Conservation (phyloP, 352 stramenopile species). For the Pythium apleroticum region DNA sequence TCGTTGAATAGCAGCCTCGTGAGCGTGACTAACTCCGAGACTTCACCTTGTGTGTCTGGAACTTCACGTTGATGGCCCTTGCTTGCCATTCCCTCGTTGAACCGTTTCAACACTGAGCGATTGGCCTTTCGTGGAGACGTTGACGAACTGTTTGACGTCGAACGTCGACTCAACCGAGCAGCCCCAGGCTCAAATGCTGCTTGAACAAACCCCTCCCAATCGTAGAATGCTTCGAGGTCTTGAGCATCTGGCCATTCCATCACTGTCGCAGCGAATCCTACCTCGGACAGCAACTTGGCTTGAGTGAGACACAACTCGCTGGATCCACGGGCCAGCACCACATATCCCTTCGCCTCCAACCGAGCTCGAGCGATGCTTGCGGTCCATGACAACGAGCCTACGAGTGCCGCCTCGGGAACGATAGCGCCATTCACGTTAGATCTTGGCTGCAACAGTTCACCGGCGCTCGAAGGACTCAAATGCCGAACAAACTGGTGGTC, state of each 20-base stretch:
- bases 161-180: slow-evolving; percentile 39
- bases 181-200: slow-evolving; percentile 47
- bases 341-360: slow-evolving; percentile 51
- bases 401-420: slow-evolving; percentile 46
- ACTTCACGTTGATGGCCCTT: slow-evolving; percentile 1
- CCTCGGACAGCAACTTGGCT: slow-evolving; percentile 37
- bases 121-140: slow-evolving; percentile 32
- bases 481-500: slow-evolving; percentile 75
- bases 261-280: slow-evolving; percentile 50
- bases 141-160: slow-evolving; percentile 31
- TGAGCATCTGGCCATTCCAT: slow-evolving; percentile 35
- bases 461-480: slow-evolving; percentile 39
- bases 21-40: slow-evolving; percentile 22
- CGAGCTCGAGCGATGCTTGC: slow-evolving; percentile 47
- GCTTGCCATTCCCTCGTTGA: slow-evolving; percentile 32
- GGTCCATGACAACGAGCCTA: slow-evolving; percentile 72
- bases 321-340: slow-evolving; percentile 40
- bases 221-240: slow-evolving; percentile 40
- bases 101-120: slow-evolving; percentile 37
- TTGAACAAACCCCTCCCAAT: slow-evolving; percentile 49
- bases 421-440: slow-evolving; percentile 50
- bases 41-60: neutral
- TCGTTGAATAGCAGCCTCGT: slow-evolving; percentile 11
- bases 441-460: slow-evolving; percentile 57
- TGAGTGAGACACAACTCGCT: slow-evolving; percentile 36